These are phyloP conservation scores for Pogostemon cablin DNA, from an alignment of 257 asterid species.

Conservation along the genomic window DNA sequence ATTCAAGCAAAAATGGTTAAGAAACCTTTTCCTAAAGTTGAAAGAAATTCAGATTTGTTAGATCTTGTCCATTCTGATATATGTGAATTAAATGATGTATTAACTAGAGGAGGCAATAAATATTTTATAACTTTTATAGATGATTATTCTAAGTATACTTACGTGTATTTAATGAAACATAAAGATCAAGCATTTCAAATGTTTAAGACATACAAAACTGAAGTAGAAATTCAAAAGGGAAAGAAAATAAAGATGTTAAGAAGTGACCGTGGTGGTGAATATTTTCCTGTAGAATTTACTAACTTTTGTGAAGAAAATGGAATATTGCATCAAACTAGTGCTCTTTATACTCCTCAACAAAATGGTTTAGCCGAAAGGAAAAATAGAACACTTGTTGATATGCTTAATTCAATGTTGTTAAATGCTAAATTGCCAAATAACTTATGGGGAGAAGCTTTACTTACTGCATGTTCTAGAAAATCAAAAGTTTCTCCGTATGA, in stretches of 20 bases:
- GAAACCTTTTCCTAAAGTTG: background rate
- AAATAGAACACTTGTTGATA: background rate
- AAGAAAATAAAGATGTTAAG: too few relatives aligned
- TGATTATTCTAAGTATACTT: background rate
- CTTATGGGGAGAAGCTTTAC: constrained; percentile 4
- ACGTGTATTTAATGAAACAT: too few relatives aligned
- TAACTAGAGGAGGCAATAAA: background rate
- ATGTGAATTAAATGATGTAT: background rate
- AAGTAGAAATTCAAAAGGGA: too few relatives aligned
- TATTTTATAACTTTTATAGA: background rate
- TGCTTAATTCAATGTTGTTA: background rate
- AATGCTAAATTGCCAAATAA: background rate
- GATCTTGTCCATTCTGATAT: constrained; percentile 9
- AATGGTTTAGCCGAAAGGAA: constrained; percentile 12
- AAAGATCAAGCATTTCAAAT: too few relatives aligned
- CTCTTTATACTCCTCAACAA: background rate
- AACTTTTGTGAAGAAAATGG: too few relatives aligned
- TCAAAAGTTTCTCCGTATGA: too few relatives aligned
- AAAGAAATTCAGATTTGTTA: background rate
- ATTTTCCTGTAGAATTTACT: too few relatives aligned
- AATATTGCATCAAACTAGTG: background rate
- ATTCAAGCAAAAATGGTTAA: background rate
- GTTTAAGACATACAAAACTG: too few relatives aligned
- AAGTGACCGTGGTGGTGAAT: too few relatives aligned
- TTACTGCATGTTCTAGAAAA: background rate